Conservation (phyloP, 257 asterid genomes). For the Pogostemon cablin region DNA sequence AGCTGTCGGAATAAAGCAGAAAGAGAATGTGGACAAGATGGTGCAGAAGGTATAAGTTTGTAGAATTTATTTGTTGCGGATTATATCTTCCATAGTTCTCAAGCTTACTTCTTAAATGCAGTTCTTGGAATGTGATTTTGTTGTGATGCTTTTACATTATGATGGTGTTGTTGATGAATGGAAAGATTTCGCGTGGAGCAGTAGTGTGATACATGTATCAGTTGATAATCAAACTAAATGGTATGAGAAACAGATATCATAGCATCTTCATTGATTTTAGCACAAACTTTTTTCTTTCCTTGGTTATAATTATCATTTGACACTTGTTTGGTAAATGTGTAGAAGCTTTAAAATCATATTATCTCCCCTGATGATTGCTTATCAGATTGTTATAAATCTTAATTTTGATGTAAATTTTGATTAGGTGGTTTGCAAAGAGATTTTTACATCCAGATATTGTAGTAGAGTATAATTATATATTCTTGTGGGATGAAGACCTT, state of each 20-base stretch:
- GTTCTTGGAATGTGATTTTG: slow-evolving; percentile 68
- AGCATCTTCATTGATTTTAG: not conserved
- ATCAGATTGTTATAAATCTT: not conserved
- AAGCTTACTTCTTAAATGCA: slow-evolving; percentile 32
- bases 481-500: slow-evolving; percentile 86
- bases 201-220: slow-evolving; percentile 62
- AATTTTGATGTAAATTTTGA: not conserved
- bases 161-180: slow-evolving; percentile 80
- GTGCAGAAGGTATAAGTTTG: slow-evolving; percentile 56
- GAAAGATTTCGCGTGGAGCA: slow-evolving; percentile 70
- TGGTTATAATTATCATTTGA: not conserved
- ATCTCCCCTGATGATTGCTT: slow-evolving; percentile 6
- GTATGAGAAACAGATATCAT: slow-evolving; percentile 35
- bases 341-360: not conserved
- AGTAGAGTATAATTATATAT: slow-evolving; percentile 57
- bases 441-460: slow-evolving; percentile 82
- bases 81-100: not conserved
- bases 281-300: not conserved
- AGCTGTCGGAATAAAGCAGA: slow-evolving; percentile 83
- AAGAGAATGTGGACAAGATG: slow-evolving; percentile 59
- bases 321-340: not conserved
- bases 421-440: slow-evolving; percentile 89
- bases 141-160: slow-evolving; percentile 89
- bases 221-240: slow-evolving; percentile 86
- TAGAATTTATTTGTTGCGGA: not conserved